Evolutionary conservation across 1,284 basidiomycete genomes (phyloP).

Genomic region (Boletus semigastroideus): DNA sequence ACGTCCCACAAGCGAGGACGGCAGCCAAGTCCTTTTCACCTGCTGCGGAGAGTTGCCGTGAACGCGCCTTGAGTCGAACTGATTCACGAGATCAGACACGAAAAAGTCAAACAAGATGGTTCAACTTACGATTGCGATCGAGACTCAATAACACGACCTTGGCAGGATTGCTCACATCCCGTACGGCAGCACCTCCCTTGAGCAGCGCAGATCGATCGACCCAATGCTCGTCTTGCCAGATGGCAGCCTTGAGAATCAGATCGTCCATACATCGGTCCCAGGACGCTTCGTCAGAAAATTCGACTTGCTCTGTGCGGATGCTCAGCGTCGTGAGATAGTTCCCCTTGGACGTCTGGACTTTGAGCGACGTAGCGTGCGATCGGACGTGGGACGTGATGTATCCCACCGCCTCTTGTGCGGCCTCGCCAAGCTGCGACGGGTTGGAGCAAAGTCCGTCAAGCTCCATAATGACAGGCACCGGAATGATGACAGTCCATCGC

Average conservation of each 20-base stretch:
- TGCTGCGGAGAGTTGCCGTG: constrained; percentile 74
- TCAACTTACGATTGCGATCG: constrained; percentile 84
- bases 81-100: constrained; percentile 19
- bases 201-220: constrained; percentile 78
- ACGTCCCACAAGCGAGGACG: constrained; percentile 49
- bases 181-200: constrained; percentile 37
- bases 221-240: constrained; percentile 94
- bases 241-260: constrained; percentile 86
- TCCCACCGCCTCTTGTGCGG: constrained; percentile 68
- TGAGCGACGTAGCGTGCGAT: constrained; percentile 74
- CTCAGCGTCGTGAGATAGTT: constrained; percentile 88
- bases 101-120: constrained; percentile 2
- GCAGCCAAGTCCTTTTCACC: constrained; percentile 72
- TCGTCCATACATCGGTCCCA: constrained; percentile 90
- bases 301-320: constrained; percentile 84
- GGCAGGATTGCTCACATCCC: constrained; percentile 36
- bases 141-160: not conserved
- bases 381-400: constrained; percentile 81
- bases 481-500: constrained; percentile 87
- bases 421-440: constrained; percentile 60
- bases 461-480: constrained; percentile 94
- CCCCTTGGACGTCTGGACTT: constrained; percentile 92
- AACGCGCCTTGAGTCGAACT: constrained; percentile 85
- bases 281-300: constrained; percentile 57
- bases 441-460: constrained; percentile 86